These are phyloP conservation scores for Coniferiporia sulphurascens DNA, from an alignment of 1,284 basidiomycete species.

Conservation along the genomic window DNA sequence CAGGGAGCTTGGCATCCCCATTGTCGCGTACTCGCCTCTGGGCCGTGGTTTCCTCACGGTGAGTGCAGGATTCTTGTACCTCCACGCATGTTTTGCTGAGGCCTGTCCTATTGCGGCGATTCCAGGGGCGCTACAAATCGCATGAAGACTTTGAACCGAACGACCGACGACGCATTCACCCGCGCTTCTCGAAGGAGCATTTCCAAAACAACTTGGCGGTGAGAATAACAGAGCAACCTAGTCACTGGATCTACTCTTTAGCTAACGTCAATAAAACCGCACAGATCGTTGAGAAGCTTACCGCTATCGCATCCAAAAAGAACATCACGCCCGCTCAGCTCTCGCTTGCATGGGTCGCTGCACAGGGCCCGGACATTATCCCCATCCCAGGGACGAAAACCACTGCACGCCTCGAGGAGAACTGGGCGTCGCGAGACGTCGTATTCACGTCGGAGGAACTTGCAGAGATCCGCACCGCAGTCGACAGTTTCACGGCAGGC, in stretches of 20 bases:
- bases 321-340: constrained; percentile 35
- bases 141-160: constrained; percentile 33
- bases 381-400: constrained; percentile 31
- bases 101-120: too few relatives aligned
- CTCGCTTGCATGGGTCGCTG: constrained; percentile 37
- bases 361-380: constrained; percentile 30
- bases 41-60: constrained; percentile 21
- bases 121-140: constrained; percentile 27
- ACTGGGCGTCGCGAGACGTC: constrained; percentile 28
- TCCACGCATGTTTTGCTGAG: too few relatives aligned
- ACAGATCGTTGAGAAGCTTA: constrained; percentile 32
- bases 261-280: neutral
- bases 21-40: constrained; percentile 22
- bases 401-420: constrained; percentile 29
- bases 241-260: neutral
- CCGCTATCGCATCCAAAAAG: constrained; percentile 26
- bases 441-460: constrained; percentile 27
- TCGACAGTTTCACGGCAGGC: constrained; percentile 19
- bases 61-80: neutral
- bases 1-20: constrained; percentile 22
- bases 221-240: neutral
- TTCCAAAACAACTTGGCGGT: constrained; percentile 32
- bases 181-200: constrained; percentile 27
- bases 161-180: constrained; percentile 25
- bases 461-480: constrained; percentile 26